phyloP scores from a whole-genome alignment of 805 yeast species.

The Monosporozyma servazzii region DNA sequence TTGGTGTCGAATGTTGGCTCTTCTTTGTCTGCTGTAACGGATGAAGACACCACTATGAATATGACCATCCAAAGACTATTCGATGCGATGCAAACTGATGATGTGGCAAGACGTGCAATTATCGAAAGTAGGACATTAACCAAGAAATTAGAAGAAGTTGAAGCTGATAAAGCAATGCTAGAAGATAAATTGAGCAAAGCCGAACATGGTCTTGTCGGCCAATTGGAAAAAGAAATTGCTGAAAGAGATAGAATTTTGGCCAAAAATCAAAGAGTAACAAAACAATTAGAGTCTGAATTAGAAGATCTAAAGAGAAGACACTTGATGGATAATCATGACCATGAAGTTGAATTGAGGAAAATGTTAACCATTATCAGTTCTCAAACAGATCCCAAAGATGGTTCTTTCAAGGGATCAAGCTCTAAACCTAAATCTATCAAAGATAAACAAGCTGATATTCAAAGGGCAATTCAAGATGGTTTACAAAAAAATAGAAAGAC shows the following conservation, averaged over 20 bases:
- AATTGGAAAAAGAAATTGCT: slow-evolving; percentile 52
- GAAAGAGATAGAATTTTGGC: slow-evolving; percentile 62
- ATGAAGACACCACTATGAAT: slow-evolving; percentile 59
- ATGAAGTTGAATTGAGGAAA: slow-evolving; percentile 69
- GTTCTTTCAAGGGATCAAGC: slow-evolving; percentile 13
- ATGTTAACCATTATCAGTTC: slow-evolving; percentile 55
- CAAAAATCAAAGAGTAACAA: slow-evolving; percentile 55
- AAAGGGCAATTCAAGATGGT: slow-evolving; percentile 26
- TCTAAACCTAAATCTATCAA: slow-evolving; percentile 10
- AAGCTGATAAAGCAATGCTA: slow-evolving; percentile 54
- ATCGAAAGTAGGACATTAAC: slow-evolving; percentile 49
- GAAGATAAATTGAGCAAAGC: slow-evolving; percentile 63
- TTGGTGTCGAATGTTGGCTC: slow-evolving; percentile 57
- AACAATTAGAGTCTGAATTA: slow-evolving; percentile 53
- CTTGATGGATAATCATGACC: slow-evolving; percentile 60
- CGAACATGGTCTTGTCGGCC: slow-evolving; percentile 70
- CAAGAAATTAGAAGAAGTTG: slow-evolving; percentile 38
- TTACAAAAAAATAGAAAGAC: slow-evolving; percentile 33
- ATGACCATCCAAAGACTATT: slow-evolving; percentile 71
- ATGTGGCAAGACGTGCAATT: slow-evolving; percentile 71
- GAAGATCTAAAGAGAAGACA: slow-evolving; percentile 55
- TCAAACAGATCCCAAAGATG: slow-evolving; percentile 21
- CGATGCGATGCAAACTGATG: slow-evolving; percentile 79
- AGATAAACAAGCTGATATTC: slow-evolving; percentile 20
- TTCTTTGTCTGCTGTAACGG: slow-evolving; percentile 33